Evolutionary conservation across 2,329 filamentous ascomycete species (phyloP), one percentile per base, ranked within the genome.

Genomic region (Xylaria sp.): DNA sequence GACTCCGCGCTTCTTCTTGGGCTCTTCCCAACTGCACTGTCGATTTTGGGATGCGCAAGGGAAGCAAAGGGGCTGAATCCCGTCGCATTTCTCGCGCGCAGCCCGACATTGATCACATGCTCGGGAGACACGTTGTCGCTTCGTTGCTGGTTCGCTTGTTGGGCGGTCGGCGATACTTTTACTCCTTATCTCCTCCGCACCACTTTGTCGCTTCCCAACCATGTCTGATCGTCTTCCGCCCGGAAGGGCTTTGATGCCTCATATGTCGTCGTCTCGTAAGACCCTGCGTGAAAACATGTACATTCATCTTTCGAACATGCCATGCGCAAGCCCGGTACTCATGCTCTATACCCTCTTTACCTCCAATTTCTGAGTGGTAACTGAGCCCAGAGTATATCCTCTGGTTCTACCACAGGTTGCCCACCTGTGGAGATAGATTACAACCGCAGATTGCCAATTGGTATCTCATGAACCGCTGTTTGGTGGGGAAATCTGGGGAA

Each of bases 1-100:
- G 12, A 94, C 88, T 3, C 92, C 92, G 71, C 92, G 86, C 78
- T 94, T 94, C 80, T 93, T 93, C 8, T 91, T 89, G 63, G 89
- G 89, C 63, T 90, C 86, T 70, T 91, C 89, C 78, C 94, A 94
- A 18, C 90, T 90, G 78, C 92, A 94, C 41, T 84, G 79, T 58
- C 91, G 85, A 63, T 86, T 88, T 69, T 91, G 87, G 4, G 86
- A 83, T 7, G 85, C 84, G 80, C 92, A 94, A 2, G 90, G 90
- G 56, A 87, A 88, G 78, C 91, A 94, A 15, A 83, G 82, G 6
- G 91, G 91, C 72, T 89, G 88, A 12, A 83, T 82, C 18, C 92
- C 91, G 75, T 94, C 91, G 79, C 91, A 94, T 76, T 91, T 92
- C 79, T 93, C 91, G 70, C 90, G 86, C 60, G 89, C 89, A 15